Percentiles rank a stretch among this genome's conserved stretches.
Evolutionary conservation across 2,329 filamentous ascomycete species (phyloP).

Genomic region (Alternaria solani): DNA sequence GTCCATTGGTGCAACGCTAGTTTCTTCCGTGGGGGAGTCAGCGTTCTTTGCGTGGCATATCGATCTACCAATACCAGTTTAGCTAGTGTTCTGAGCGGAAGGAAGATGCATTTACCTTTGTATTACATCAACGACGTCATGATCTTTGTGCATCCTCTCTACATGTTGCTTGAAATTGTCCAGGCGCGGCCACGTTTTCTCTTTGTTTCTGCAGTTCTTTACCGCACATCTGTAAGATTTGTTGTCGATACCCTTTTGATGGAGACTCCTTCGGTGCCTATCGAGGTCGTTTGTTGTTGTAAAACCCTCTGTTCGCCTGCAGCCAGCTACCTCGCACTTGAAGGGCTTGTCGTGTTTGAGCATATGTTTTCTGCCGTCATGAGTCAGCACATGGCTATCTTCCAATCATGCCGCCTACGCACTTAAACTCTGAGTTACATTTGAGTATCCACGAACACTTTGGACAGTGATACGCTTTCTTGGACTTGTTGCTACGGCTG

Average conservation of each 20-base stretch:
- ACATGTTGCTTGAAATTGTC: slow-evolving; percentile 91
- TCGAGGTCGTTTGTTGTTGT: slow-evolving; percentile 81
- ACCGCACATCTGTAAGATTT: slow-evolving; percentile 67
- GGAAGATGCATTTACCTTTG: slow-evolving; percentile 50
- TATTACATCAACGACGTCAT: slow-evolving; percentile 57
- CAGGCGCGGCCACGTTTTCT: slow-evolving; percentile 78
- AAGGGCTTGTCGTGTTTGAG: slow-evolving; percentile 74
- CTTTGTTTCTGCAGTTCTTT: slow-evolving; percentile 63
- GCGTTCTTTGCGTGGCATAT: slow-evolving; percentile 17
- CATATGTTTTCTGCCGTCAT: slow-evolving; percentile 72
- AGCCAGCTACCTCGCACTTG: slow-evolving; percentile 67
- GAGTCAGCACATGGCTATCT: slow-evolving; percentile 18
- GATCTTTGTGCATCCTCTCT: slow-evolving; percentile 68
- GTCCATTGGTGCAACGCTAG: slow-evolving; percentile 38
- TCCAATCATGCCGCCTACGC: slow-evolving; percentile 18
- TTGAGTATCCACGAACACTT: slow-evolving; percentile 38
- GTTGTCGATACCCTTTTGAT: slow-evolving; percentile 59
- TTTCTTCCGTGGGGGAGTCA: slow-evolving; percentile 7
- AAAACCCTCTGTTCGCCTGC: slow-evolving; percentile 71
- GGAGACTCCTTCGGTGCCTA: slow-evolving; percentile 78
- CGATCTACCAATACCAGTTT: slow-evolving; percentile 35
- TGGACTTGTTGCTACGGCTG: slow-evolving; percentile 29
- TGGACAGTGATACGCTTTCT: slow-evolving; percentile 28
- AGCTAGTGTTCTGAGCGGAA: slow-evolving; percentile 8
- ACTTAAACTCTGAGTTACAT: slow-evolving; percentile 51